Base-by-base conservation (phyloP, 2,329 filamentous ascomycete genomes). In the Tolypocladium album region DNA sequence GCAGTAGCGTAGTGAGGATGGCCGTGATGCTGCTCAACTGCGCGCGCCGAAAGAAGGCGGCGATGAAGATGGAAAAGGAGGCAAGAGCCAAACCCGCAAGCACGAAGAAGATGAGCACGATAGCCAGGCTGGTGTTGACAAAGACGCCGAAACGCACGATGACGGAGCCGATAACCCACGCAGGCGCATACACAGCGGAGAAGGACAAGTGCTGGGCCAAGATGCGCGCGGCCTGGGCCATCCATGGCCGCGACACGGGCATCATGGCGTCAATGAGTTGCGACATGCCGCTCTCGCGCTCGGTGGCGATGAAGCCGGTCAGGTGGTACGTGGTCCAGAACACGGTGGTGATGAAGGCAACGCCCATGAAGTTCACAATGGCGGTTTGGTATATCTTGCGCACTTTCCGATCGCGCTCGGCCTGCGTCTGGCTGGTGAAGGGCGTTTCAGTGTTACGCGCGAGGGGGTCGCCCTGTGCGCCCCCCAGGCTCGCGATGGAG, bases 241-340 rank as follows among this genome's bases (percentile, higher is more conserved):
- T 81, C 90, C 90, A 95, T 52, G 83, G 78, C 56, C 81, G 81
- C 59, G 81, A 80, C 59, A 89, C 89, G 0, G 90, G 88, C 79
- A 94, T 92, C 90, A 96, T 96, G 59, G 90, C 88, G 73, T 97
- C 92, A 52, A 97, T 85, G 36, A 97, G 79, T 63, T 92, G 89
- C 5, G 90, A 90, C 82, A 96, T 94, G 61, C 92, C 92, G 20
- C 86, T 79, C 75, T 97, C 92, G 60, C 92, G 81, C 74, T 97
- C 92, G 2, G 87, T 85, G 9, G 92, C 92, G 70, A 96, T 87
- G 67, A 92, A 86, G 11, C 92, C 92, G 0, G 90, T 90, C 60
- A 96, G 78, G 68, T 97, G 92, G 70, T 96, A 97, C 43, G 87
- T 88, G 34, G 96, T 83, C 59, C 90, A 90, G 55, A 94, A 86